phyloP scores from a whole-genome alignment of 768 basidiomycete genomes.

The Boletus subcaerulescens region DNA sequence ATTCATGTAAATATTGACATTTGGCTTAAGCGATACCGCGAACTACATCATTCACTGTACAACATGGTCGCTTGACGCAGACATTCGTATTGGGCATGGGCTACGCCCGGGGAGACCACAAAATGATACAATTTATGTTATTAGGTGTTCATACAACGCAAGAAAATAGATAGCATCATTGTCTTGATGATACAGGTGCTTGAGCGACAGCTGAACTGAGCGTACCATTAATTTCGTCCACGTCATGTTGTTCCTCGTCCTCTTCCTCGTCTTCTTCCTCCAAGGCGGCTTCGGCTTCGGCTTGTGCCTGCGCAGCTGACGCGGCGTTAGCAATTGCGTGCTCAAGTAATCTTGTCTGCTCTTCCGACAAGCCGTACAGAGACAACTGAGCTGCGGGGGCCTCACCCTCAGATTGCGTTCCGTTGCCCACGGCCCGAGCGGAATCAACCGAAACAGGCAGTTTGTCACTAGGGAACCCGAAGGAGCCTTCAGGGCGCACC shows the following conservation, averaged over 20 bases:
- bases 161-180: conserved; percentile 24
- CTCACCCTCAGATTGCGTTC: conserved; percentile 3
- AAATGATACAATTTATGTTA: conserved; percentile 23
- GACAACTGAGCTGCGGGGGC: conserved; percentile 45
- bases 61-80: conserved; percentile 14
- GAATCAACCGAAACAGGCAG: conserved; percentile 4
- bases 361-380: conserved; percentile 69
- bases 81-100: conserved; percentile 11
- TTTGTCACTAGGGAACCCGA: conserved; percentile 4
- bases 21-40: conserved; percentile 20
- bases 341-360: conserved; percentile 67
- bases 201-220: conserved; percentile 11
- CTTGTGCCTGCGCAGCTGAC: conserved; percentile 71
- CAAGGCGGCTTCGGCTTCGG: conserved; percentile 72
- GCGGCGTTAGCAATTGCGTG: conserved; percentile 74
- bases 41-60: conserved; percentile 21
- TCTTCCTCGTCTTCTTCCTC: conserved; percentile 66
- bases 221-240: conserved; percentile 15
- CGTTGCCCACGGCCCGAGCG: conserved; percentile 6
- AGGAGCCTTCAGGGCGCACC: conserved; percentile 13
- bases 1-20: conserved; percentile 31
- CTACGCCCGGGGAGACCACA: conserved; percentile 5
- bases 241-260: conserved; percentile 36
- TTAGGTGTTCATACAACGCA: conserved; percentile 20
- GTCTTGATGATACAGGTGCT: conserved; percentile 4